Conservation (phyloP, 495 filamentous ascomycete species). For the Podospora pseudopauciseta region DNA sequence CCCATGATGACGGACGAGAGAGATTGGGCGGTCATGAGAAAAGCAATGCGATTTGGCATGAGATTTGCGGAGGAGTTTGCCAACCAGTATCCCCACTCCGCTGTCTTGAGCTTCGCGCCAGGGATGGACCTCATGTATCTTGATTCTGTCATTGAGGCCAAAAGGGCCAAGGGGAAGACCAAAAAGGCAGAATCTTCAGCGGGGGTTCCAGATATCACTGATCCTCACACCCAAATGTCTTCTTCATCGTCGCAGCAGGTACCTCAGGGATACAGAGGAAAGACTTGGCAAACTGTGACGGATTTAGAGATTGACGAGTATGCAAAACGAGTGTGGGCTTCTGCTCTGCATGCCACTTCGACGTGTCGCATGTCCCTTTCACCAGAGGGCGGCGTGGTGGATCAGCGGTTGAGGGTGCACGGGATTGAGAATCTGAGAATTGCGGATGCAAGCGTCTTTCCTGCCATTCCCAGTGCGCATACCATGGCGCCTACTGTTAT, state of each 20-base stretch:
- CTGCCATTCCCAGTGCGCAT: slow-evolving; percentile 45
- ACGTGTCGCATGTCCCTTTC: slow-evolving; percentile 31
- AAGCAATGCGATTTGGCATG: slow-evolving; percentile 27
- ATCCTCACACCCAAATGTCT: not conserved
- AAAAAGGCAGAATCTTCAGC: not conserved
- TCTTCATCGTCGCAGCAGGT: not conserved
- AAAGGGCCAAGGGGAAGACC: not conserved
- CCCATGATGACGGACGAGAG: slow-evolving; percentile 25
- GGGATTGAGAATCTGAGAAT: slow-evolving; percentile 42
- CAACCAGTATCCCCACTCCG: slow-evolving; percentile 23
- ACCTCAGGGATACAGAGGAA: not conserved
- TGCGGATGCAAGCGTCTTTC: slow-evolving; percentile 51
- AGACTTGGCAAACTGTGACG: slow-evolving; percentile 22
- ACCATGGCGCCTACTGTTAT: slow-evolving; percentile 46
- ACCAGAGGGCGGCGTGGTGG: slow-evolving; percentile 39
- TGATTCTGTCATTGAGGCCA: slow-evolving; percentile 10
- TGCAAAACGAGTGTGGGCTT: slow-evolving; percentile 12
- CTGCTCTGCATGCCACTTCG: slow-evolving; percentile 22
- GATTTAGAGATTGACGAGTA: slow-evolving; percentile 32
- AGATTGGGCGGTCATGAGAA: slow-evolving; percentile 19
- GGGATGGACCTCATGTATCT: slow-evolving; percentile 21
- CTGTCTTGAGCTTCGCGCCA: slow-evolving; percentile 19
- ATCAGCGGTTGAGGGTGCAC: slow-evolving; percentile 48
- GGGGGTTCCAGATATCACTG: not conserved
- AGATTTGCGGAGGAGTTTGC: slow-evolving; percentile 25